A percentile compares a stretch with the other conserved stretches of the same genome.
Conservation (phyloP, 148 eudicot species). For the Nepenthes gracilis region DNA sequence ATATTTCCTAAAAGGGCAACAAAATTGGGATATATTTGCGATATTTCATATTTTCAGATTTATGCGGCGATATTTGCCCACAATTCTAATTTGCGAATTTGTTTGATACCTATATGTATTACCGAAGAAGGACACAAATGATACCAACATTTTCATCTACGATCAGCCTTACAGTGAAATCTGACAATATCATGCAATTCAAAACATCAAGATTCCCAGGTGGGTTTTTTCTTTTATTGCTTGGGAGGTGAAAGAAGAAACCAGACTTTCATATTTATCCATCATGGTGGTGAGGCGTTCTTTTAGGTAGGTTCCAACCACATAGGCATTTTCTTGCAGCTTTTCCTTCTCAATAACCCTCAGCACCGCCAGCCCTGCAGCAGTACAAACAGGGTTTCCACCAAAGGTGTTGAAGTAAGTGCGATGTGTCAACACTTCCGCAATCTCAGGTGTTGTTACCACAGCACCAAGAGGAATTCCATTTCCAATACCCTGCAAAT, state of each 20-base stretch:
- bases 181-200: not conserved
- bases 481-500: constrained; percentile 84
- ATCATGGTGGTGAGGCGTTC: constrained; percentile 52
- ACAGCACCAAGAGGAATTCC: constrained; percentile 98
- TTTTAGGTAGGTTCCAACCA: constrained; percentile 80
- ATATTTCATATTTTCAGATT: too few relatives aligned
- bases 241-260: not conserved
- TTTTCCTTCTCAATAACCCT: constrained; percentile 81
- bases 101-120: too few relatives aligned
- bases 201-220: too few relatives aligned
- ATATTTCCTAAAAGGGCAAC: too few relatives aligned
- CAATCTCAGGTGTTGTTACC: constrained; percentile 93
- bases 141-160: too few relatives aligned
- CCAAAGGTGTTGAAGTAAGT: constrained; percentile 95
- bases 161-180: too few relatives aligned
- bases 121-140: too few relatives aligned
- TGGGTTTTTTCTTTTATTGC: not conserved
- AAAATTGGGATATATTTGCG: too few relatives aligned
- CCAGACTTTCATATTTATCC: constrained; percentile 76
- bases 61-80: too few relatives aligned
- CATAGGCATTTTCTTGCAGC: constrained; percentile 78
- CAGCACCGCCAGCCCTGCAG: constrained; percentile 89
- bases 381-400: constrained; percentile 93
- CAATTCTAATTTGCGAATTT: too few relatives aligned
- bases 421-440: constrained; percentile 67